Evolutionary conservation across 768 basidiomycete genomes (phyloP), one percentile per base, ranked within the genome.

Genomic region (Rhizopogon vulgaris): DNA sequence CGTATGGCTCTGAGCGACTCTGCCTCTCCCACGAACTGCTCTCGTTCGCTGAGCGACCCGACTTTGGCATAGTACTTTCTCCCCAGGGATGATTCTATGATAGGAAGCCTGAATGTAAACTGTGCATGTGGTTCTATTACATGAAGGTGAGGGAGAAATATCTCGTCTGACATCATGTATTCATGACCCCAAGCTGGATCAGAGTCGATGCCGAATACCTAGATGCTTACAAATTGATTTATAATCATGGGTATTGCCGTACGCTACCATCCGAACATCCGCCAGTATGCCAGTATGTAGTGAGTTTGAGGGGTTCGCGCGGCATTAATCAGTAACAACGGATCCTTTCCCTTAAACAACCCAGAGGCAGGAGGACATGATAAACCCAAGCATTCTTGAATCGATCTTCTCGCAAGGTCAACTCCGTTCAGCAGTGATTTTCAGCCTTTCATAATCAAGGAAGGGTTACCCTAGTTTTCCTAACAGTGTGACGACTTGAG

Each of bases 21-120:
- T 38, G 75, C 79, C 66, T 91, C 88, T 11, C 85, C 86, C 0
- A 62, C 59, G 56, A 77, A 90, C 56, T 90, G 89, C 54, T 87
- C 87, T 50, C 48, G 62, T 52, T 88, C 84, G 14, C 54, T 48
- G 6, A 69, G 42, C 4, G 69, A 63, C 6, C 87, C 87, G 9
- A 73, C 47, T 61, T 91, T 90, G 45, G 74, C 80, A 56, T 76
- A 88, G 65, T 87, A 90, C 22, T 60, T 62, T 32, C 65, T 69
- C 6, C 84, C 84, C 4, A 73, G 70, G 1, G 86, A 82, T 15
- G 87, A 84, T 15, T 52, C 66, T 17, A 87, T 62, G 52, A 69
- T 69, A 3, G 84, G 79, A 14, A 72, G 63, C 25, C 42, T 56
- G 11, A 73, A 75, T 3, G 65, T 68, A 57, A 85, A 83, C 12